Evolutionary conservation across 257 asterid species (phyloP).

Genomic region (Rhazya stricta): DNA sequence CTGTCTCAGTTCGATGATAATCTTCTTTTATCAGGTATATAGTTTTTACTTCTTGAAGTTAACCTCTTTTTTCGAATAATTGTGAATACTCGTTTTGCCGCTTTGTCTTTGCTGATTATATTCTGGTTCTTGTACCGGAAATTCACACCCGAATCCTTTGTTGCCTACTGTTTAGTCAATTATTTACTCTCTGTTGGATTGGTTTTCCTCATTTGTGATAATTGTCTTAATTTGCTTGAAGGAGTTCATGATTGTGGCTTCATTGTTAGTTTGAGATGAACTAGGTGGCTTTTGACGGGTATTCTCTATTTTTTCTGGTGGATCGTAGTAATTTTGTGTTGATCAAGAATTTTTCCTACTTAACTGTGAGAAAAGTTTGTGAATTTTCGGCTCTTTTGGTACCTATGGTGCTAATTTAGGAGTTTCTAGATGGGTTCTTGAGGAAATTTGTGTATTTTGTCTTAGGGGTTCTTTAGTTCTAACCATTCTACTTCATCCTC

Average conservation of each 20-base stretch:
- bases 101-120: neutral
- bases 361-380: neutral
- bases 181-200: neutral
- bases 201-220: neutral
- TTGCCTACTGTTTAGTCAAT: neutral
- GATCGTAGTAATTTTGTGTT: neutral
- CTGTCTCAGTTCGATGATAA: slow-evolving; percentile 68
- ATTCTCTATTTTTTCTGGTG: neutral
- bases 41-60: neutral
- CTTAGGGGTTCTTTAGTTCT: neutral
- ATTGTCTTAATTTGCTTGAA: neutral
- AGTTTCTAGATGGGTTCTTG: neutral
- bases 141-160: neutral
- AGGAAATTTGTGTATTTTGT: neutral
- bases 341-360: neutral
- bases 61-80: neutral
- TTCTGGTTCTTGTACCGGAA: neutral
- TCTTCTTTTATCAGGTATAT: slow-evolving; percentile 61
- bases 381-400: neutral
- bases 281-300: neutral
- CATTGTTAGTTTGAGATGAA: neutral
- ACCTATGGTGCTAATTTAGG: neutral
- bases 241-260: neutral
- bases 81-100: neutral
- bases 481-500: neutral